Conservation (phyloP, 768 basidiomycete species). For the Serendipita sp. region DNA sequence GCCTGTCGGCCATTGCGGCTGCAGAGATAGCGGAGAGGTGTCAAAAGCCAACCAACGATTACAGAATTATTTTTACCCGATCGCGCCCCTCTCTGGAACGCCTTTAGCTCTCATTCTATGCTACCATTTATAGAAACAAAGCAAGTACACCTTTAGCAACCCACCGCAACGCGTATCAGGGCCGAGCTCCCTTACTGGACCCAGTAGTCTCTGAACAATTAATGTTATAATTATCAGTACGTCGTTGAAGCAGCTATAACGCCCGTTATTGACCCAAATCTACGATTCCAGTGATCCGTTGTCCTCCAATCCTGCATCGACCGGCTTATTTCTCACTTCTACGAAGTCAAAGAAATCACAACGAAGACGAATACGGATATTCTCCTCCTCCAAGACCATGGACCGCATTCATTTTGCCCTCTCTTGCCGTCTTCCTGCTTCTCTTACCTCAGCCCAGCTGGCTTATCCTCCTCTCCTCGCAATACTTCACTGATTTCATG, state of each 20-base stretch:
- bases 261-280: not conserved
- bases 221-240: not conserved
- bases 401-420: conserved; percentile 2
- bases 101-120: no score
- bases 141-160: no score
- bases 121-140: no score
- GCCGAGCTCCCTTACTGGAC: not conserved
- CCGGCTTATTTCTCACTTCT: not conserved
- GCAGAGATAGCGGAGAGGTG: no score
- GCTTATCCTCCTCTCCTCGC: conserved; percentile 48
- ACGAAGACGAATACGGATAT: not conserved
- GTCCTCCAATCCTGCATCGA: conserved; percentile 1
- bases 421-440: conserved; percentile 35
- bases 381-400: not conserved
- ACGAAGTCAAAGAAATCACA: no score
- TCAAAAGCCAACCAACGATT: no score
- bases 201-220: no score
- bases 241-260: not conserved
- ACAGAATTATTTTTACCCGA: no score
- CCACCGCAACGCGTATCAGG: no score
- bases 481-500: conserved; percentile 25
- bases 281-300: not conserved
- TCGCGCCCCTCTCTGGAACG: no score
- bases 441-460: conserved; percentile 62
- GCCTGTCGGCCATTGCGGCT: no score